Evolutionary conservation across 1,284 basidiomycete species (phyloP).

Genomic region (Fistulina hepatica): DNA sequence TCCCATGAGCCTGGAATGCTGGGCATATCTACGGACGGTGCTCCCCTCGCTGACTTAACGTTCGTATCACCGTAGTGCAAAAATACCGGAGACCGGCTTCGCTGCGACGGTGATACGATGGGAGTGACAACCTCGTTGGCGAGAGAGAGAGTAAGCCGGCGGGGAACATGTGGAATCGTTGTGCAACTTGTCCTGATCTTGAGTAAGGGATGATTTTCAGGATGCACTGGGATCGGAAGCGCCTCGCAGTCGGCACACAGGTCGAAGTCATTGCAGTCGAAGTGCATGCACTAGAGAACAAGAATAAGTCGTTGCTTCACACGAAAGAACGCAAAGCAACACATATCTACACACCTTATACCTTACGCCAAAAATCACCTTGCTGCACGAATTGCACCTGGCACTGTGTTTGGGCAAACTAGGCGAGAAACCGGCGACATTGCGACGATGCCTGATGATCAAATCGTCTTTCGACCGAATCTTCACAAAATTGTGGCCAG

Average conservation of each 20-base stretch:
- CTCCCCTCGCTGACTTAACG: too few relatives aligned
- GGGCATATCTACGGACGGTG: too few relatives aligned
- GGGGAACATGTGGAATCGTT: too few relatives aligned
- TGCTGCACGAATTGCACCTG: constrained; percentile 48
- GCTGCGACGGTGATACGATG: too few relatives aligned
- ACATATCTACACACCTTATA: constrained; percentile 66
- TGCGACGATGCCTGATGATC: constrained; percentile 35
- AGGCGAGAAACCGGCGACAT: constrained; percentile 7
- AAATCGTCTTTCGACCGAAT: constrained; percentile 46
- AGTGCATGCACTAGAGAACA: constrained; percentile 62
- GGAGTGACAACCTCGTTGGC: too few relatives aligned
- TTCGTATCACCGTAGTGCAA: too few relatives aligned
- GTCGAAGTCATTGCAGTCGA: constrained; percentile 73
- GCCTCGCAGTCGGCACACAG: constrained; percentile 78
- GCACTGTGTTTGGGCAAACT: constrained; percentile 34
- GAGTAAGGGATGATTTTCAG: constrained; percentile 62
- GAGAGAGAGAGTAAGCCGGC: too few relatives aligned
- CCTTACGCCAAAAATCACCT: constrained; percentile 48
- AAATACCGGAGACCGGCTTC: too few relatives aligned
- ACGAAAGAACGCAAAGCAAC: constrained; percentile 2
- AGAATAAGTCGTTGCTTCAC: constrained; percentile 9
- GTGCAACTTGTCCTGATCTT: constrained; percentile 57
- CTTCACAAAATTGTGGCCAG: constrained; percentile 66
- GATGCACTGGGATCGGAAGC: constrained; percentile 68
- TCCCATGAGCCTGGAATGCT: too few relatives aligned